These are phyloP conservation scores for Apiospora rasikravindrae DNA, from an alignment of 2,329 filamentous ascomycete genomes.

Conservation along the genomic window DNA sequence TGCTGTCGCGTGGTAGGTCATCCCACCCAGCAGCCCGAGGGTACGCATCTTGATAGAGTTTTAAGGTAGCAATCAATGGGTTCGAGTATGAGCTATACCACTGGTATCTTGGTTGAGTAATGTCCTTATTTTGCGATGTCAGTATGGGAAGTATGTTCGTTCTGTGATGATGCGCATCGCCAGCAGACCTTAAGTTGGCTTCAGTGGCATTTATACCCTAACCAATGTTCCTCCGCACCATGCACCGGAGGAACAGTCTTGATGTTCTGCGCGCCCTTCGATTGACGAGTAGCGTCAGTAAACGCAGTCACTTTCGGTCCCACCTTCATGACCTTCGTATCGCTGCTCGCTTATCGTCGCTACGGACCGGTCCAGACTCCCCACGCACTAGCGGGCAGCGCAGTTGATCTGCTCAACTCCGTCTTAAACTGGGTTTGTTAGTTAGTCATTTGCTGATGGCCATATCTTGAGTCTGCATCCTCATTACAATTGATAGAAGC, in stretches of 20 bases:
- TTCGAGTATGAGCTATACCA: background rate
- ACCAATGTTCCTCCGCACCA: background rate
- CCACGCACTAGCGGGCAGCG: background rate
- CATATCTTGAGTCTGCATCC: background rate
- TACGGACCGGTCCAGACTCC: background rate
- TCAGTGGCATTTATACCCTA: background rate
- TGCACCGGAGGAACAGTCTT: background rate
- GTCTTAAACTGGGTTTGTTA: background rate
- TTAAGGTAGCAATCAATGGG: background rate
- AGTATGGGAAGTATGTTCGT: background rate
- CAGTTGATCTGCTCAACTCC: background rate
- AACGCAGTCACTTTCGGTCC: background rate
- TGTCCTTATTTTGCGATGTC: background rate
- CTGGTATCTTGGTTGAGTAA: background rate
- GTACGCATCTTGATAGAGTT: constrained; percentile 3
- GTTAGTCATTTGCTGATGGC: background rate
- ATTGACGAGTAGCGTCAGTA: background rate
- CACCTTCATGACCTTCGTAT: background rate
- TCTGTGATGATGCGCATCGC: background rate
- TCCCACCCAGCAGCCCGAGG: constrained; percentile 28
- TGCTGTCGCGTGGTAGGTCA: constrained; percentile 30
- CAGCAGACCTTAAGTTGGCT: background rate
- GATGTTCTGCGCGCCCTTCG: background rate
- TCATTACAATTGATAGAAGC: background rate
- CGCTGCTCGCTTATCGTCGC: background rate